Conservation (phyloP, 305 asterid genomes). For the Fraxinus sp. region DNA sequence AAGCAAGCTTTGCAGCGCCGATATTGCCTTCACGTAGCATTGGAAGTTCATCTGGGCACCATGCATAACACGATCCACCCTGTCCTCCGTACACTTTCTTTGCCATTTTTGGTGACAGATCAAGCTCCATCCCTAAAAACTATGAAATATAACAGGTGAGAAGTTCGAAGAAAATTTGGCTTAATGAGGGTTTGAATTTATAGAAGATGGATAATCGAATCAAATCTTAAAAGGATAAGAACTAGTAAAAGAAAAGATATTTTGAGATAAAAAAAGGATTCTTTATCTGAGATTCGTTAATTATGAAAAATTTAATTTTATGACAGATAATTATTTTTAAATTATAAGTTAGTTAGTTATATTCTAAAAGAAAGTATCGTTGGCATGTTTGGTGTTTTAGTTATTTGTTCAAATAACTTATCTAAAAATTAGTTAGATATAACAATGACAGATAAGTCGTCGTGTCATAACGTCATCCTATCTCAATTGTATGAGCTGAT, state of each 20-base stretch:
- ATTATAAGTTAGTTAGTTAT: background rate
- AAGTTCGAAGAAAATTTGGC: background rate
- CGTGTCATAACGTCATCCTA: no score
- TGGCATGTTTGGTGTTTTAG: no score
- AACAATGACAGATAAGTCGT: no score
- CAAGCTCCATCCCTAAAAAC: slow-evolving; percentile 58
- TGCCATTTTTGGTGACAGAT: slow-evolving; percentile 71
- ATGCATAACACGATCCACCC: slow-evolving; percentile 76
- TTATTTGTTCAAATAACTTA: no score
- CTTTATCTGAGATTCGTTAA: background rate
- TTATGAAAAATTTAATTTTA: background rate
- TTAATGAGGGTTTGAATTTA: background rate
- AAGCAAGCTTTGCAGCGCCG: slow-evolving; percentile 82
- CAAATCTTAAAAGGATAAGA: background rate
- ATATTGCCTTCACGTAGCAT: slow-evolving; percentile 80
- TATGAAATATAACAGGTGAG: background rate
- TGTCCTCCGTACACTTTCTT: slow-evolving; percentile 68
- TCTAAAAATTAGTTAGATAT: no score
- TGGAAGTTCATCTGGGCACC: slow-evolving; percentile 76
- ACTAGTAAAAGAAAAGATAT: background rate
- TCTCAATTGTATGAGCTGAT: background rate
- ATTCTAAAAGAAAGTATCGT: no score
- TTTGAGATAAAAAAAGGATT: background rate
- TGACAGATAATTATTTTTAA: no score
- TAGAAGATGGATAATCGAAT: background rate